Evolutionary conservation across 2,329 filamentous ascomycete species (phyloP), one percentile per base, ranked within the genome.

Genomic region (Beauveria brongniartii): DNA sequence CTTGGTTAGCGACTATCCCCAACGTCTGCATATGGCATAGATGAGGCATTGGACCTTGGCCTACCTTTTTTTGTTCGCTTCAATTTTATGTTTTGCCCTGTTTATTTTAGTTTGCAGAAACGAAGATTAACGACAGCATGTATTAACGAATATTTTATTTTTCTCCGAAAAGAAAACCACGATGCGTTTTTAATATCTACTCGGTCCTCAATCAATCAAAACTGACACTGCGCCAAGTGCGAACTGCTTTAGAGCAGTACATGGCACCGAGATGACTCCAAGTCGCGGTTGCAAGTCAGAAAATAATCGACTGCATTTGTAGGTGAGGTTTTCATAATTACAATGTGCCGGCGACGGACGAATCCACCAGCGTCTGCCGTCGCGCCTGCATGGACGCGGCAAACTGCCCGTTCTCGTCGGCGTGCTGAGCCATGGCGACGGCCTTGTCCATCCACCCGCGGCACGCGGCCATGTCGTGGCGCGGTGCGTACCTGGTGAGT

Each of bases 391-490:
- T 69, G 10, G 73, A 64, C 51, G 65, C 68, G 59, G 78, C 75
- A 63, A 85, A 67, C 5, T 70, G 68, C 1, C 80, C 81, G 0
- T 71, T 78, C 64, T 90, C 87, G 4, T 77, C 74, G 48, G 82
- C 76, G 66, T 81, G 81, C 52, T 81, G 79, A 1, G 87, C 85
- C 55, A 91, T 68, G 14, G 78, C 79, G 58, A 90, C 76, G 5
- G 88, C 85, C 66, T 82, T 81, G 7, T 81, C 77, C 1, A 83
- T 82, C 88, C 89, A 92, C 41, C 72, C 70, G 64, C 78, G 81
- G 53, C 84, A 86, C 1, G 74, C 71, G 5, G 76, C 77, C 61
- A 84, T 80, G 26, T 88, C 78, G 1, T 10, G 5, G 26, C 79
- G 77, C 1, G 74, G 75, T 14, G 80, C 78, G 66, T 84, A 85